Evolutionary conservation across 202 grass and related monocot species (phyloP).

Genomic region (Zoysia matrella): DNA sequence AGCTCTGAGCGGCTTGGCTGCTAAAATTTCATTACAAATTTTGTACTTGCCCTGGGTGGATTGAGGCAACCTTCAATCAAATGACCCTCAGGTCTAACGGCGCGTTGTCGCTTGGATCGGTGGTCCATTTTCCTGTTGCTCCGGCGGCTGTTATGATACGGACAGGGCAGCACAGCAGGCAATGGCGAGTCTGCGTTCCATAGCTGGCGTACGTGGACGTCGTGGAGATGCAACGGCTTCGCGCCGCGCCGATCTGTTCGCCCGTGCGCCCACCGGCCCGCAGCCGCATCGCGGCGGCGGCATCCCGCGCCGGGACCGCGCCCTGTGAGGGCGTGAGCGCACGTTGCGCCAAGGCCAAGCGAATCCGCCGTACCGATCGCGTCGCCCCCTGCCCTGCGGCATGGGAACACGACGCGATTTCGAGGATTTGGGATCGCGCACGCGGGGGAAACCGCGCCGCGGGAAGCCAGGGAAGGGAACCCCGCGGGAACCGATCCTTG

Average conservation of each 20-base stretch:
- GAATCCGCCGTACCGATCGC: conserved; percentile 60
- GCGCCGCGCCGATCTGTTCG: neutral
- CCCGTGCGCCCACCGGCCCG: neutral
- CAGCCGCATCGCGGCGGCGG: too few species aligned
- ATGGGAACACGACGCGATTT: neutral
- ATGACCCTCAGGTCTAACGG: neutral
- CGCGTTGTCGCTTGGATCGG: too few species aligned
- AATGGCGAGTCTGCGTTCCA: neutral
- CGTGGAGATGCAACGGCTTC: neutral
- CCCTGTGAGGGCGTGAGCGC: conserved; percentile 44
- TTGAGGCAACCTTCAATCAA: too few species aligned
- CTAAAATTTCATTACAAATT: neutral
- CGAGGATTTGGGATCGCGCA: neutral
- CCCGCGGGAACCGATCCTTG: neutral
- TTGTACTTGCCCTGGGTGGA: too few species aligned
- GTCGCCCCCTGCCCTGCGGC: neutral
- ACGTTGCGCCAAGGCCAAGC: conserved; percentile 35
- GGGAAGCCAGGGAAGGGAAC: neutral
- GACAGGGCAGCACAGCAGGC: neutral
- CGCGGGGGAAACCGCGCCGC: neutral
- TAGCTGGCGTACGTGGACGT: conserved; percentile 3
- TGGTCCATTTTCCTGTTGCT: neutral
- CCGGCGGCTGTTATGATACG: neutral
- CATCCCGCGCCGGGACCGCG: neutral
- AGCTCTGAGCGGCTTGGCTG: neutral